Evolutionary conservation across 148 eudicot species (phyloP).

Genomic region (Chenopodium berlandieri): DNA sequence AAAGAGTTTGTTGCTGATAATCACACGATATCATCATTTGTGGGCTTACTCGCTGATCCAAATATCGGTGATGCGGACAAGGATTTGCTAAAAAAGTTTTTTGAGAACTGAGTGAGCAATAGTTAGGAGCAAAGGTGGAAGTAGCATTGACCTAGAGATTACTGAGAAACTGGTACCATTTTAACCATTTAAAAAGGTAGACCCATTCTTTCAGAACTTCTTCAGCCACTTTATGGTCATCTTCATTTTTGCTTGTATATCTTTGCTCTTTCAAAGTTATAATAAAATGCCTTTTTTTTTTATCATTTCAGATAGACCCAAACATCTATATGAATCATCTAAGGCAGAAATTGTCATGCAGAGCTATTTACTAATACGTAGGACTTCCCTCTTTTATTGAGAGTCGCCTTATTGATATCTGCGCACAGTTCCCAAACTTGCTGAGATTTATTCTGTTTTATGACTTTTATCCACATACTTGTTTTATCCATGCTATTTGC

Average conservation of each 20-base stretch:
- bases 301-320: conserved; percentile 26
- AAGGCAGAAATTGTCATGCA: conserved; percentile 20
- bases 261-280: background rate
- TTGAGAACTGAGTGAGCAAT: too few species aligned
- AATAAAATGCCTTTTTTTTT: conserved; percentile 12
- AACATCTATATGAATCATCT: conserved; percentile 27
- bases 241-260: background rate
- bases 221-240: background rate
- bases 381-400: background rate
- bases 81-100: too few species aligned
- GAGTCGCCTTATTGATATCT: background rate
- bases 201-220: background rate
- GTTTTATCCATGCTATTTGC: background rate
- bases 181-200: background rate
- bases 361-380: conserved; percentile 1
- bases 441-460: too few species aligned
- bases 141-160: background rate
- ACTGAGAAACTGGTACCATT: background rate
- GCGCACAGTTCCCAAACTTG: background rate
- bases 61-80: too few species aligned
- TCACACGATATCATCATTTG: too few species aligned
- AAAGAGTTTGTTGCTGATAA: too few species aligned
- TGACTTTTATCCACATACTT: background rate
- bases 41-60: too few species aligned
- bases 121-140: too few species aligned